These are phyloP conservation scores for Blechomonas ayalai DNA, from an alignment of 208 protist genomes.

Conservation along the genomic window DNA sequence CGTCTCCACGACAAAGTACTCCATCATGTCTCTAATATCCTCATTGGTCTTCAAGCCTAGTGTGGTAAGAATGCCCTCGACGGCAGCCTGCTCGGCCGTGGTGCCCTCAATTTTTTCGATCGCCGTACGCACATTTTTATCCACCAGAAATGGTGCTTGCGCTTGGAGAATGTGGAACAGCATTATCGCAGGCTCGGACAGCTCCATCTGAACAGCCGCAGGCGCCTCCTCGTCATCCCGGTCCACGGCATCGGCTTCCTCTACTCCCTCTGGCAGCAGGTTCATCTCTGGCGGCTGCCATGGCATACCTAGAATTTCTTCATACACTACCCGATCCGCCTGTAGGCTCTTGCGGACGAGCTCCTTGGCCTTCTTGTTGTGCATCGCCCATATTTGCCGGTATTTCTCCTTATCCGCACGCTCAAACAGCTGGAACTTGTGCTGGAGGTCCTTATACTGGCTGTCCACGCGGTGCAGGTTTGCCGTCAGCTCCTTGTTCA, in stretches of 20 bases:
- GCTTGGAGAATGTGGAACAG: slow-evolving; percentile 80
- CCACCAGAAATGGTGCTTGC: slow-evolving; percentile 85
- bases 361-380: slow-evolving; percentile 87
- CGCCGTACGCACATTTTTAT: slow-evolving; percentile 65
- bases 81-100: slow-evolving; percentile 73
- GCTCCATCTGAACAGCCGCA: slow-evolving; percentile 43
- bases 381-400: slow-evolving; percentile 92
- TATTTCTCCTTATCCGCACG: slow-evolving; percentile 91
- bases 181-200: slow-evolving; percentile 74
- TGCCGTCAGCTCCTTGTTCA: slow-evolving; percentile 93
- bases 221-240: slow-evolving; percentile 29
- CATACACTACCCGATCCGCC: slow-evolving; percentile 94
- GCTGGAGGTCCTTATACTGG: slow-evolving; percentile 95
- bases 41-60: slow-evolving; percentile 77
- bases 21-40: slow-evolving; percentile 86
- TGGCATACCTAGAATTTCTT: slow-evolving; percentile 89
- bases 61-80: slow-evolving; percentile 92
- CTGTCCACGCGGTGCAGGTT: slow-evolving; percentile 89
- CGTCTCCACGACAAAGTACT: slow-evolving; percentile 75
- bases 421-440: slow-evolving; percentile 93
- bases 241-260: slow-evolving; percentile 21
- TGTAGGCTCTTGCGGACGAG: slow-evolving; percentile 85
- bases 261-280: slow-evolving; percentile 63
- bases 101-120: slow-evolving; percentile 57
- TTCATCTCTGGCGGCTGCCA: slow-evolving; percentile 79